A percentile compares a stretch with the other conserved stretches of the same genome.
Conservation (phyloP, 2,329 filamentous ascomycete species). For the Magnaporthiopsis rhizophila region DNA sequence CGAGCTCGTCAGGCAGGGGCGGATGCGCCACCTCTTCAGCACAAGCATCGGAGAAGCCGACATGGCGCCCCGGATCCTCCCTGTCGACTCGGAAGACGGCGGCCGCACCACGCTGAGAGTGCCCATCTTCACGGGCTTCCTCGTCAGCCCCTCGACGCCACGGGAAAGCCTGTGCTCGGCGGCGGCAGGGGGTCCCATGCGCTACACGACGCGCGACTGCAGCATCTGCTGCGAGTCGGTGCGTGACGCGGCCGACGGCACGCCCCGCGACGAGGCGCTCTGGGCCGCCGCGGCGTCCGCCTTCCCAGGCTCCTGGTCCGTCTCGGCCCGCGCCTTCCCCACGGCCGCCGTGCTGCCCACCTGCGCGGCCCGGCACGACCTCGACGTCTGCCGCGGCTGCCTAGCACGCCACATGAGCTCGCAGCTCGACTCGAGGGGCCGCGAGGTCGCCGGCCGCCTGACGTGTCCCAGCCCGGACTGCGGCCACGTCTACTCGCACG, state of each 20-base stretch:
- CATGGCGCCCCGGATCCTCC: background rate
- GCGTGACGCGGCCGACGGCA: conserved; percentile 9
- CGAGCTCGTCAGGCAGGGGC: background rate
- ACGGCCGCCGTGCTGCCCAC: conserved; percentile 4
- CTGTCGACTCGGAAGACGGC: conserved; percentile 6
- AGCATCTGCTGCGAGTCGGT: conserved; percentile 11
- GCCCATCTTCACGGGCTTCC: conserved; percentile 9
- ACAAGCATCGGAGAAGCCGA: background rate
- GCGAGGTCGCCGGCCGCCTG: conserved; percentile 6
- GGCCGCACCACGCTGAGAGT: conserved; percentile 6
- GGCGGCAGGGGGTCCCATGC: background rate
- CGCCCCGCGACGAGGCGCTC: background rate
- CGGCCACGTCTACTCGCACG: conserved; percentile 11
- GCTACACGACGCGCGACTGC: conserved; percentile 10
- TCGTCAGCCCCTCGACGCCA: background rate
- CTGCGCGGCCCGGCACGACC: conserved; percentile 10
- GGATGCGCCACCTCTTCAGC: conserved; percentile 3
- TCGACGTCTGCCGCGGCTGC: conserved; percentile 14
- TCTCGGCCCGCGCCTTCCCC: conserved; percentile 11
- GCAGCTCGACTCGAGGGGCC: conserved; percentile 11
- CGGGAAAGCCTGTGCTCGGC: background rate
- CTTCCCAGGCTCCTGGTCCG: conserved; percentile 11
- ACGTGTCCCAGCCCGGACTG: conserved; percentile 12
- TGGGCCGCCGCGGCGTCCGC: background rate
- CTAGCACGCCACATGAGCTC: conserved; percentile 10